These are phyloP conservation scores for Colletotrichum chlorophyti DNA, from an alignment of 2,329 filamentous ascomycete genomes.

Conservation along the genomic window DNA sequence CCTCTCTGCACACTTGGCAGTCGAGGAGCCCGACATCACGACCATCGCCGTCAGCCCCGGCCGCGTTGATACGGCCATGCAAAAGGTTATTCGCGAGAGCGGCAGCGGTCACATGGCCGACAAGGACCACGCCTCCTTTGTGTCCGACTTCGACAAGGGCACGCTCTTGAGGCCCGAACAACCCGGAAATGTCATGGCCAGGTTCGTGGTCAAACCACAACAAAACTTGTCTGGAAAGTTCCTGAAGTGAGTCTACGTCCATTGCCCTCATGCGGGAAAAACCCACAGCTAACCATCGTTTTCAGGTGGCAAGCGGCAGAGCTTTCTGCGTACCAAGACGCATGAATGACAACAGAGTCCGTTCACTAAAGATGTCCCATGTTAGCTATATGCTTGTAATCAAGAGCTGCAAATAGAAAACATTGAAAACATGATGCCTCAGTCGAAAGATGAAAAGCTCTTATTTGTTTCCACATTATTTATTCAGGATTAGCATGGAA, in stretches of 20 bases:
- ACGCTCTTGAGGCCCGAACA: conserved; percentile 81
- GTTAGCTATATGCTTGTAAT: conserved; percentile 31
- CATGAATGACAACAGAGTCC: no score
- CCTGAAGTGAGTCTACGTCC: conserved; percentile 71
- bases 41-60: conserved; percentile 79
- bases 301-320: conserved; percentile 60
- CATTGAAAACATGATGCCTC: conserved; percentile 49
- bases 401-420: conserved; percentile 33
- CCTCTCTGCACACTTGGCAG: conserved; percentile 72
- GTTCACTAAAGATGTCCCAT: conserved; percentile 25
- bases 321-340: conserved; percentile 58
- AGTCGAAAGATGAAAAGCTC: conserved; percentile 89
- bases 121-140: conserved; percentile 71
- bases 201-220: conserved; percentile 70
- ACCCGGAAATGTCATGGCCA: conserved; percentile 86
- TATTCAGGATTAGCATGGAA: conserved; percentile 83
- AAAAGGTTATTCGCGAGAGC: conserved; percentile 75
- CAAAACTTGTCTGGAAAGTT: conserved; percentile 78
- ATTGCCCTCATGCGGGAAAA: no score
- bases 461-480: conserved; percentile 70
- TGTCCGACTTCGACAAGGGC: conserved; percentile 72
- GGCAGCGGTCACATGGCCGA: conserved; percentile 57
- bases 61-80: conserved; percentile 89
- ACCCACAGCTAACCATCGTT: conserved; percentile 38
- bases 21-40: conserved; percentile 79